Conservation (phyloP, 164 flowering plant species). For the Tetracentron sinense region DNA sequence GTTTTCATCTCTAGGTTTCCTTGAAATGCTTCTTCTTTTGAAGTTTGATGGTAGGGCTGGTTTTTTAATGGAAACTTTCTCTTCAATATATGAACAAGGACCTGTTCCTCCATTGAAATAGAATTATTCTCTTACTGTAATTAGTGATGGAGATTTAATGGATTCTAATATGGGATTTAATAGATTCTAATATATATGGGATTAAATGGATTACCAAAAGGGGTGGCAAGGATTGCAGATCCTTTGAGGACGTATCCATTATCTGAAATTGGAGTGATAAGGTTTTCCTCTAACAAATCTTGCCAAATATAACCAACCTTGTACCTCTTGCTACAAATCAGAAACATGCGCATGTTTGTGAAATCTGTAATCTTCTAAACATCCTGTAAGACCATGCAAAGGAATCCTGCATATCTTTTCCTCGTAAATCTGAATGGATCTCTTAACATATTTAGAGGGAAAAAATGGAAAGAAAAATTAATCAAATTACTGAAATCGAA, state of each 20-base stretch:
- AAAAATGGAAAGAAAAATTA: not conserved
- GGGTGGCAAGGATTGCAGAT: conserved; percentile 25
- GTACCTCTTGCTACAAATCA: conserved; percentile 49
- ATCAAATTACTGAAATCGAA: not conserved
- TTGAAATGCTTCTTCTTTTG: not conserved
- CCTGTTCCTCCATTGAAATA: conserved; percentile 1
- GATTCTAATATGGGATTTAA: too few species aligned
- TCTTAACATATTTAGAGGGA: conserved; percentile 55
- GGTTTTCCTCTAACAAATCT: conserved; percentile 62
- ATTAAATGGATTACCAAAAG: conserved; percentile 5
- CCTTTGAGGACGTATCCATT: conserved; percentile 72
- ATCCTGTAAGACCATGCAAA: conserved; percentile 88
- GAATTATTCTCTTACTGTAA: too few species aligned
- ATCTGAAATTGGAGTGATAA: conserved; percentile 60
- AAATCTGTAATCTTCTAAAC: conserved; percentile 14
- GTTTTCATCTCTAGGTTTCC: not conserved
- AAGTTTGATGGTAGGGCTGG: not conserved
- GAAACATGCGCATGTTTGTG: not conserved
- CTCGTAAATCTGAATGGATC: conserved; percentile 71
- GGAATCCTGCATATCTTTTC: conserved; percentile 68
- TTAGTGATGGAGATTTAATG: too few species aligned
- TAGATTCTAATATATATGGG: too few species aligned
- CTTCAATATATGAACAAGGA: not conserved
- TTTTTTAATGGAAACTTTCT: conserved; percentile 2
- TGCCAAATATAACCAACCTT: conserved; percentile 72